These are phyloP conservation scores for Salpingoeca rosetta DNA, from an alignment of 78 protist species.

Conservation along the genomic window DNA sequence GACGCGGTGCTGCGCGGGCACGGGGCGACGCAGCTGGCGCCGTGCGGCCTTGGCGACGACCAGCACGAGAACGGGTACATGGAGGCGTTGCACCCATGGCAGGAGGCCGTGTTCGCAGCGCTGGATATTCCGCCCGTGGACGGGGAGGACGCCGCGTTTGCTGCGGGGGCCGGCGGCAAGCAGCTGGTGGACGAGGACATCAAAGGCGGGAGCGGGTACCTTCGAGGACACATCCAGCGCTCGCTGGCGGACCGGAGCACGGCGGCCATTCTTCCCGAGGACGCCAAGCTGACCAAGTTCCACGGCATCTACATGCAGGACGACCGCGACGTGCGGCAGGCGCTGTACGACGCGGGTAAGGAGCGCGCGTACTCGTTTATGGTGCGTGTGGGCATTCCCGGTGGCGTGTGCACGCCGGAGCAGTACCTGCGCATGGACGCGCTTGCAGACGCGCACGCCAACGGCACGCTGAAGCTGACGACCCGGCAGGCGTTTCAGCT, in stretches of 20 bases:
- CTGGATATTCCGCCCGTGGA: neutral
- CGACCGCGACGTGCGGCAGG: slow-evolving; percentile 47
- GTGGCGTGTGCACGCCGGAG: slow-evolving; percentile 44
- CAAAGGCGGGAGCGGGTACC: slow-evolving; percentile 9
- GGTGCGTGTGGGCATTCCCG: slow-evolving; percentile 49
- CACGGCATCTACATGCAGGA: slow-evolving; percentile 57
- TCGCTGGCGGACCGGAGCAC: slow-evolving; percentile 24
- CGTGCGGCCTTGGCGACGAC: slow-evolving; percentile 38
- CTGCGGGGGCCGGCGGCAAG: neutral
- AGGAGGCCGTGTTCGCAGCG: neutral
- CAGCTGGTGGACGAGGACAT: slow-evolving; percentile 20
- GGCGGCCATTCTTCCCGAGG: slow-evolving; percentile 21
- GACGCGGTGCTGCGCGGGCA: slow-evolving; percentile 11
- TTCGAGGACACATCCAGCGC: slow-evolving; percentile 31
- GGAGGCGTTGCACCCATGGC: slow-evolving; percentile 12
- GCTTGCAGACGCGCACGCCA: slow-evolving; percentile 23
- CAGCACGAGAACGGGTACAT: slow-evolving; percentile 21
- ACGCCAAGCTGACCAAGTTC: slow-evolving; percentile 40
- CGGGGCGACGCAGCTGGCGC: slow-evolving; percentile 19
- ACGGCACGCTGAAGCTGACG: slow-evolving; percentile 44
- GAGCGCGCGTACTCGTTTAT: slow-evolving; percentile 41
- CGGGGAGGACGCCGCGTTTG: neutral
- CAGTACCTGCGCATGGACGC: slow-evolving; percentile 38
- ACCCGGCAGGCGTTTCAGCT: slow-evolving; percentile 58
- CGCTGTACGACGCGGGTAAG: neutral